Conservation (phyloP, 169 alveolate genomes). For the Plasmodium billcollinsi region DNA sequence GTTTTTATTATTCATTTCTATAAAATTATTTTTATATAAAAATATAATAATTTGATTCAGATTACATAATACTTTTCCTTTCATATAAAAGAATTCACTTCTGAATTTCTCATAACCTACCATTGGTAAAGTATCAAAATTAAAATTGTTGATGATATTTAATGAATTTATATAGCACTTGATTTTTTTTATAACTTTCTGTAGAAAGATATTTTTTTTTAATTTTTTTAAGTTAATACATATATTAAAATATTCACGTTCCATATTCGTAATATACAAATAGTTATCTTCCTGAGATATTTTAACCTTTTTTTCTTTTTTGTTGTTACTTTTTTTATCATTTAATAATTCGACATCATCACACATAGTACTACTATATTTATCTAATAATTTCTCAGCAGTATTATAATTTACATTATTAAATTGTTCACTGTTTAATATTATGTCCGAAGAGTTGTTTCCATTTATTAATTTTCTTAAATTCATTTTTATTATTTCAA, state of each 20-base stretch:
- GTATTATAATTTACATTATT: not conserved
- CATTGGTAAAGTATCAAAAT: constrained; percentile 65
- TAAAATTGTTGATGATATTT: constrained; percentile 54
- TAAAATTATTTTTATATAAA: constrained; percentile 71
- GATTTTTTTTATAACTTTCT: constrained; percentile 32
- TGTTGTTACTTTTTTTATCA: constrained; percentile 2
- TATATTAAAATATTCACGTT: constrained; percentile 34
- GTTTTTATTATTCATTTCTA: constrained; percentile 24
- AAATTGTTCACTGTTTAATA: no score
- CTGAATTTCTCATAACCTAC: constrained; percentile 41
- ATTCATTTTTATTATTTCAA: constrained; percentile 68
- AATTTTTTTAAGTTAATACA: constrained; percentile 63
- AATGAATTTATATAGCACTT: constrained; percentile 64
- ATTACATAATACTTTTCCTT: constrained; percentile 49
- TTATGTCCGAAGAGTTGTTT: not conserved
- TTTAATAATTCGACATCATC: constrained; percentile 22
- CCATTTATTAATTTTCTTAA: constrained; percentile 47
- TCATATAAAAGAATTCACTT: constrained; percentile 50
- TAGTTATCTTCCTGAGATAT: constrained; percentile 24
- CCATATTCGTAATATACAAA: constrained; percentile 47
- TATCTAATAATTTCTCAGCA: constrained; percentile 35
- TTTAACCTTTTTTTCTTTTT: constrained; percentile 27
- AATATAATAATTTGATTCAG: constrained; percentile 47
- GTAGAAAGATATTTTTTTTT: constrained; percentile 32
- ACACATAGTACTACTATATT: constrained; percentile 19